phyloP scores from a whole-genome alignment of 441 rosid species.

The Populus hybrid region DNA sequence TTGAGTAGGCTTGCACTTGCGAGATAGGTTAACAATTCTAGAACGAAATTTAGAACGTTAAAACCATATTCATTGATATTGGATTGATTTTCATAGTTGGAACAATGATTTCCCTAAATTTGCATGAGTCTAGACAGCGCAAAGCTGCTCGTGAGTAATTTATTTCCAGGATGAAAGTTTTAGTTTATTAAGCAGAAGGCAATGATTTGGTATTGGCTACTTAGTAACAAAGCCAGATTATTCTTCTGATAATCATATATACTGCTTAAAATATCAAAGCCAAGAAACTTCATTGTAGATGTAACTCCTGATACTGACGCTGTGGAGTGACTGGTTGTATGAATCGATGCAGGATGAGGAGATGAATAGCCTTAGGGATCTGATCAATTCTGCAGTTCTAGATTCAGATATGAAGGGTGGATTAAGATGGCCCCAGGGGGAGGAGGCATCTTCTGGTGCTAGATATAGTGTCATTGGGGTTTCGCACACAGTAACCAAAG shows the following conservation, averaged over 20 bases:
- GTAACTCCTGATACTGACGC: not conserved
- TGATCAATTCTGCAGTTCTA: slow-evolving; percentile 47
- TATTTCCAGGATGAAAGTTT: not conserved
- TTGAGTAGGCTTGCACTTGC: not conserved
- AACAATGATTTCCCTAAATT: too few species aligned
- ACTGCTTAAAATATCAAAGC: not conserved
- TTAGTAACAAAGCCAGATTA: not conserved
- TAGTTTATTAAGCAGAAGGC: not conserved
- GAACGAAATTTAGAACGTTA: not conserved
- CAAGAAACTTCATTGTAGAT: not conserved
- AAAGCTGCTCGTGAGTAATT: not conserved
- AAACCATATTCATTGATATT: not conserved
- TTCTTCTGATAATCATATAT: not conserved
- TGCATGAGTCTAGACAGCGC: not conserved
- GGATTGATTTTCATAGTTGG: not conserved
- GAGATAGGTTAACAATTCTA: not conserved
- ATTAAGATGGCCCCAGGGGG: slow-evolving; percentile 53
- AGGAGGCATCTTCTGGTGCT: slow-evolving; percentile 35
- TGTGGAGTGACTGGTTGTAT: slow-evolving; percentile 1
- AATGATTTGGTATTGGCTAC: not conserved
- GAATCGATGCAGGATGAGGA: slow-evolving; percentile 46
- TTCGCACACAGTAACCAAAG: slow-evolving; percentile 40
- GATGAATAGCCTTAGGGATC: slow-evolving; percentile 32
- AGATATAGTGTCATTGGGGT: slow-evolving; percentile 42
- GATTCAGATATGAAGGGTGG: slow-evolving; percentile 66